A percentile compares a stretch with the other conserved stretches of the same genome.
These are phyloP conservation scores for Effrenium voratum DNA, from an alignment of 73 alveolate genomes.

Conservation along the genomic window DNA sequence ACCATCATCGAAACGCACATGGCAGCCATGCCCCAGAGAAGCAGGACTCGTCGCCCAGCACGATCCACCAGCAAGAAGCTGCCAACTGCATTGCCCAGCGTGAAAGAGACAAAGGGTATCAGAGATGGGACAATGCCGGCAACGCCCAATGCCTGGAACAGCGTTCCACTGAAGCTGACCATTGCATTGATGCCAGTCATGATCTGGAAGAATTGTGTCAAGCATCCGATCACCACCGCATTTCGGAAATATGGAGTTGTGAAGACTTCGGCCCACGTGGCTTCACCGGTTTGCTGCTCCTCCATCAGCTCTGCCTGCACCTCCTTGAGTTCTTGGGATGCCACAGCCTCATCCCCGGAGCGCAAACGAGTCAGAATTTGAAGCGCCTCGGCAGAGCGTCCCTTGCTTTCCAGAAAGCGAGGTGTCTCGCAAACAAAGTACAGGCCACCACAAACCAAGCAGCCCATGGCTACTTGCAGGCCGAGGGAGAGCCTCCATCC, in stretches of 20 bases:
- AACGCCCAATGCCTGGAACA: slow-evolving; percentile 63
- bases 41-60: slow-evolving; percentile 57
- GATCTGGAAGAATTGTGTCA: slow-evolving; percentile 52
- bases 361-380: slow-evolving; percentile 59
- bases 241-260: slow-evolving; percentile 66
- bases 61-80: slow-evolving; percentile 68
- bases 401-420: slow-evolving; percentile 30
- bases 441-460: slow-evolving; percentile 20
- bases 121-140: slow-evolving; percentile 34
- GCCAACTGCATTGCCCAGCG: slow-evolving; percentile 32
- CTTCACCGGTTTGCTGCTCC: not conserved
- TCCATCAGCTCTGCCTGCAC: slow-evolving; percentile 14
- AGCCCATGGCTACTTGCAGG: slow-evolving; percentile 20
- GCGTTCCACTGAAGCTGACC: slow-evolving; percentile 62
- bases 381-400: slow-evolving; percentile 63
- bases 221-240: slow-evolving; percentile 61
- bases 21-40: slow-evolving; percentile 39
- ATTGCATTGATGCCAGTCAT: slow-evolving; percentile 74
- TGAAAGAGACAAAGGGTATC: slow-evolving; percentile 39
- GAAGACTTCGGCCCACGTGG: slow-evolving; percentile 51
- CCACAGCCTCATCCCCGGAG: not conserved
- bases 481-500: slow-evolving; percentile 86
- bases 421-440: slow-evolving; percentile 84
- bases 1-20: slow-evolving; percentile 68
- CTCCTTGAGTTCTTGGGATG: slow-evolving; percentile 12